These are phyloP conservation scores for Fusarium sp. DNA, from an alignment of 2,329 filamentous ascomycete genomes.

Conservation along the genomic window DNA sequence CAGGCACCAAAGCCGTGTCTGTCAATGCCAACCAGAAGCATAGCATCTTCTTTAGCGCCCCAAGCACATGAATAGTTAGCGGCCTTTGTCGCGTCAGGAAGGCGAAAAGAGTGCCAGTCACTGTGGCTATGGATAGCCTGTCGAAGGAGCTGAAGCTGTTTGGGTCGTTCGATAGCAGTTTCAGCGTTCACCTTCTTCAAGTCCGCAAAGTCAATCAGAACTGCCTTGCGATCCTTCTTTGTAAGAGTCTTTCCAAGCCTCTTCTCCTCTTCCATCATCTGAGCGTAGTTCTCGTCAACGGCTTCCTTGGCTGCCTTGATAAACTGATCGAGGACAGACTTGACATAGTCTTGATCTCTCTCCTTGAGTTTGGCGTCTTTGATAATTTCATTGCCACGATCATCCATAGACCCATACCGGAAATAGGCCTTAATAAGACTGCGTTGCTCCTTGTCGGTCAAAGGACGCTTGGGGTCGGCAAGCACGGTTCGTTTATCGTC, in stretches of 20 bases:
- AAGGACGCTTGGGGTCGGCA: slow-evolving; percentile 86
- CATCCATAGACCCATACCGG: slow-evolving; percentile 89
- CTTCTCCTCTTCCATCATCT: slow-evolving; percentile 84
- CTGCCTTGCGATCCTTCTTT: slow-evolving; percentile 98
- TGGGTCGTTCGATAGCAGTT: slow-evolving; percentile 90
- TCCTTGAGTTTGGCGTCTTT: slow-evolving; percentile 86
- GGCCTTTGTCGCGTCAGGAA: slow-evolving; percentile 91
- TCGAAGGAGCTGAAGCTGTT: slow-evolving; percentile 86
- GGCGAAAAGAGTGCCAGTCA: slow-evolving; percentile 84
- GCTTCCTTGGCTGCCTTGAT: slow-evolving; percentile 68
- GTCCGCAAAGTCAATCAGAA: slow-evolving; percentile 92
- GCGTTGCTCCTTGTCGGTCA: slow-evolving; percentile 92
- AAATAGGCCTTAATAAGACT: slow-evolving; percentile 92
- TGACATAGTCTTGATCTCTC: slow-evolving; percentile 84
- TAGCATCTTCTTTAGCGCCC: slow-evolving; percentile 94
- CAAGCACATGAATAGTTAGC: slow-evolving; percentile 92
- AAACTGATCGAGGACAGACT: slow-evolving; percentile 80
- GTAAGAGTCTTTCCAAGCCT: slow-evolving; percentile 83
- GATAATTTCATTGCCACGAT: slow-evolving; percentile 87
- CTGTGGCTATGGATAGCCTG: slow-evolving; percentile 74
- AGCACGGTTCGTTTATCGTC: slow-evolving; percentile 78
- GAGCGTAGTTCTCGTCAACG: slow-evolving; percentile 75
- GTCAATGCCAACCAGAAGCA: slow-evolving; percentile 94
- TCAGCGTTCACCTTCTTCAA: slow-evolving; percentile 97
- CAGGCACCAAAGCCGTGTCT: slow-evolving; percentile 96